phyloP scores from a whole-genome alignment of 2,329 filamentous ascomycete species.

The Scedosporium aurantiacum region DNA sequence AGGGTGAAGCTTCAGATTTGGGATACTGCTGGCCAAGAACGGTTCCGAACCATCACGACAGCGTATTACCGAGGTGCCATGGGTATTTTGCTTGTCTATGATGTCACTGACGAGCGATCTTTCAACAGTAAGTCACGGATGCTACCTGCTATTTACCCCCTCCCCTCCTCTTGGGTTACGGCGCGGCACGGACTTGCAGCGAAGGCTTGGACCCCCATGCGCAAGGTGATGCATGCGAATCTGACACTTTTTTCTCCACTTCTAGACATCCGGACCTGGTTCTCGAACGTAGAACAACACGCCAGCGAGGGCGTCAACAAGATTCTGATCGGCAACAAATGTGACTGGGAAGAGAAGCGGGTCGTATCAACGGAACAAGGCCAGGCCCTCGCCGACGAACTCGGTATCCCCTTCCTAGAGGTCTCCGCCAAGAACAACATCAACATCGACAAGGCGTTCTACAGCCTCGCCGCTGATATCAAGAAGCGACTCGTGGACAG shows the following conservation, averaged over 20 bases:
- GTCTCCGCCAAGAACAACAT: slow-evolving; percentile 98
- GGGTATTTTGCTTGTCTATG: slow-evolving; percentile 95
- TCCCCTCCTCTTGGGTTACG: background rate
- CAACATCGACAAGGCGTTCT: slow-evolving; percentile 99
- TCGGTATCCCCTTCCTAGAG: slow-evolving; percentile 96
- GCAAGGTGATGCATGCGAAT: background rate
- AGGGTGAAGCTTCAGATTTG: slow-evolving; percentile 98
- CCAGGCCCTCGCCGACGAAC: slow-evolving; percentile 85
- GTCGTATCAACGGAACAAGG: slow-evolving; percentile 87
- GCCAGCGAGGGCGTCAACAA: slow-evolving; percentile 99
- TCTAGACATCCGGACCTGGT: slow-evolving; percentile 96
- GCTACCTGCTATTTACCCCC: background rate
- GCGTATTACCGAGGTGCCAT: slow-evolving; percentile 98
- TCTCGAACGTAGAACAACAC: slow-evolving; percentile 97
- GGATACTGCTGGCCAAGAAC: slow-evolving; percentile 97
- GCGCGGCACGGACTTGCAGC: background rate
- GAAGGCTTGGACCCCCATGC: background rate
- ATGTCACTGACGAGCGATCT: slow-evolving; percentile 91
- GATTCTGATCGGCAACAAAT: slow-evolving; percentile 99
- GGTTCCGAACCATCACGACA: slow-evolving; percentile 97
- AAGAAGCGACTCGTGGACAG: slow-evolving; percentile 97
- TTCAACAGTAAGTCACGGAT: slow-evolving; percentile 66
- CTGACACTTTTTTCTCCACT: slow-evolving; percentile 2
- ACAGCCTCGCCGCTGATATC: slow-evolving; percentile 87
- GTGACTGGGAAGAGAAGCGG: slow-evolving; percentile 99